Conservation (phyloP, 2,329 filamentous ascomycete species). For the Trichoderma aggressivum region DNA sequence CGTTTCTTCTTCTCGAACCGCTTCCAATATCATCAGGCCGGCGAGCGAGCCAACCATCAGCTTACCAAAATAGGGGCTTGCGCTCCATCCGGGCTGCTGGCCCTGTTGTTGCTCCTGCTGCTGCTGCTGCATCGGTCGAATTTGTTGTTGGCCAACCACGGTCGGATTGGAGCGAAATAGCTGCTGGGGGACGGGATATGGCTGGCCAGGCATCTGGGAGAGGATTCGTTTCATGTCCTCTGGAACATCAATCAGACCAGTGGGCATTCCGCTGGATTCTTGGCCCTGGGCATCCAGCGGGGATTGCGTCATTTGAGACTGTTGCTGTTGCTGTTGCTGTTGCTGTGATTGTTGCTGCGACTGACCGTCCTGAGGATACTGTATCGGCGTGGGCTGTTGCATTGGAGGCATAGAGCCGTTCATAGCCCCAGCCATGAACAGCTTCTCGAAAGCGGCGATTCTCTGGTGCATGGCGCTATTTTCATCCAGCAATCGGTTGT, state of each 20-base stretch:
- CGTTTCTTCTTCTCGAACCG: constrained; percentile 64
- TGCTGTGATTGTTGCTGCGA: constrained; percentile 45
- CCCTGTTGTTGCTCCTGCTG: constrained; percentile 41
- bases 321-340: constrained; percentile 24
- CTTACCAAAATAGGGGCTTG: constrained; percentile 62
- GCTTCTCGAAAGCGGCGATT: constrained; percentile 71
- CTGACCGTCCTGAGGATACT: constrained; percentile 43
- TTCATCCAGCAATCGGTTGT: constrained; percentile 77
- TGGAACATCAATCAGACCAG: constrained; percentile 63
- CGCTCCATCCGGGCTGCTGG: constrained; percentile 52
- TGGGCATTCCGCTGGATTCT: constrained; percentile 40
- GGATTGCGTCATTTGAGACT: constrained; percentile 37
- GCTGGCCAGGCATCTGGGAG: constrained; percentile 54
- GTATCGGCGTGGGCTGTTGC: constrained; percentile 53
- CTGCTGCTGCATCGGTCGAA: constrained; percentile 43
- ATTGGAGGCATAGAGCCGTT: constrained; percentile 55
- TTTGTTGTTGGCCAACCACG: constrained; percentile 53
- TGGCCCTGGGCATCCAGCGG: constrained; percentile 40
- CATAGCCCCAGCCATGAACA: constrained; percentile 76
- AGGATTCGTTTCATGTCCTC: constrained; percentile 63
- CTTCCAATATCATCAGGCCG: constrained; percentile 87
- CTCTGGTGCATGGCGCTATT: constrained; percentile 75
- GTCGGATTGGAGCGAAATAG: constrained; percentile 45
- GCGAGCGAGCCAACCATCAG: constrained; percentile 91
- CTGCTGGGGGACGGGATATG: constrained; percentile 49